Evolutionary conservation across 371 early-diverging fungal species (phyloP), one percentile per base, ranked within the genome.

Genomic region (Apophysomyces sp.): DNA sequence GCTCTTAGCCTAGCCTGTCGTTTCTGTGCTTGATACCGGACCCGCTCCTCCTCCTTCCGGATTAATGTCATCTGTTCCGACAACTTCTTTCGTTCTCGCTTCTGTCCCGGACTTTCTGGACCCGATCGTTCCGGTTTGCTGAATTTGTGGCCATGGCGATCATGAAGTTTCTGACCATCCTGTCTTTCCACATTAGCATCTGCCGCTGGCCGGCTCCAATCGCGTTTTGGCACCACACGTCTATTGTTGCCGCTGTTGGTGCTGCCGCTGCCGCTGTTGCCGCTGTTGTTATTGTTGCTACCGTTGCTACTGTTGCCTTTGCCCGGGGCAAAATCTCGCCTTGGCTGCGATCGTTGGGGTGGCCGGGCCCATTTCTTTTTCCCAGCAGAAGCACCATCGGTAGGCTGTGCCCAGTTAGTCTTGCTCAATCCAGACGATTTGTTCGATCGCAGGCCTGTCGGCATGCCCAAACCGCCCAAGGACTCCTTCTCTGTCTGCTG

Each of bases 131-230:
- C 41, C 8, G 58, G 55, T 37, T 65, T 72, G 2, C 65, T 27
- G 16, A 69, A 67, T 30, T 68, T 62, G 28, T 60, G 63, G 51
- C 67, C 57, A 30, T 74, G 73, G 27, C 69, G 68, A 18, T 69
- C 68, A 24, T 69, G 69, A 4, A 29, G 36, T 52, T 74, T 71
- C 28, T 37, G 70, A 2, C 69, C 67, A 24, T 67, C 66, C 36
- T 69, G 66, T 27, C 69, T 75, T 39, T 73, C 75, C n/a, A 53
- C 44, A 54, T 73, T 72, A 40, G 15, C 31, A 58, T 75, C 76
- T 2, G 65, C 57, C 21, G 41, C 18, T 12, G 81, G 73, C 18
- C 57, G 55, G 13, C 52, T 67, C 78, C 78, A 75, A 24, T 75
- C 69, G 41, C 76, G 60, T 52, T 63, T 63, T 12, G 67, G 67